phyloP scores from a whole-genome alignment of 2,329 filamentous ascomycete species.

The Monosporascus sp. region DNA sequence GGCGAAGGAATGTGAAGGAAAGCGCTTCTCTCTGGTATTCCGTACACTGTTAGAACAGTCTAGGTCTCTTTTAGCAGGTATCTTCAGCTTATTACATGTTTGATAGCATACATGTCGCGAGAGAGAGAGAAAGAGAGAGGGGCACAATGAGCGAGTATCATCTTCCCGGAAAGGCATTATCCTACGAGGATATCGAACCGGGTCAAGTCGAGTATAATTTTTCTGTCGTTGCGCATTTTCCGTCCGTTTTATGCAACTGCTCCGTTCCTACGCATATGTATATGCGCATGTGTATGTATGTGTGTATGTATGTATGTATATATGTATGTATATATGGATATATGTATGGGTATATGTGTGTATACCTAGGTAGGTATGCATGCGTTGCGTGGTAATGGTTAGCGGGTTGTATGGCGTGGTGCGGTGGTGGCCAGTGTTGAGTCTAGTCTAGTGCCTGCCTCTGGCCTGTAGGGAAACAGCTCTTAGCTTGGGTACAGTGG shows the following conservation, averaged over 20 bases:
- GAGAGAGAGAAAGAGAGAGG: too few species aligned
- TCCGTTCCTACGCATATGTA: neutral
- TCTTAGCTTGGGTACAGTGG: neutral
- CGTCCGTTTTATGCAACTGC: neutral
- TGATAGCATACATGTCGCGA: too few species aligned
- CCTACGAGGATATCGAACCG: too few species aligned
- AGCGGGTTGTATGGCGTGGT: neutral
- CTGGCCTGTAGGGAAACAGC: neutral
- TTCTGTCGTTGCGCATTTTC: neutral
- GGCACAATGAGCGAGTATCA: neutral
- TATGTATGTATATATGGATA: constrained; percentile 3
- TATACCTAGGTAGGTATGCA: neutral
- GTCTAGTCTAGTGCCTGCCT: neutral
- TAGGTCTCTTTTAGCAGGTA: too few species aligned
- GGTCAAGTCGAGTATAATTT: too few species aligned
- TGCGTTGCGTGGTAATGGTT: neutral
- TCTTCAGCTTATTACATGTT: too few species aligned
- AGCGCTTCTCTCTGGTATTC: neutral
- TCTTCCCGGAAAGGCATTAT: too few species aligned
- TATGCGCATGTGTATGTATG: constrained; percentile 4
- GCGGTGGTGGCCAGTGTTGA: neutral
- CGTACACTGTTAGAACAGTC: too few species aligned
- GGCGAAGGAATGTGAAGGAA: neutral
- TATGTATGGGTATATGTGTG: neutral
- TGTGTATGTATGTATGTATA: constrained; percentile 7